Conservation (phyloP, 441 rosid genomes). For the Adansonia grandidieri region DNA sequence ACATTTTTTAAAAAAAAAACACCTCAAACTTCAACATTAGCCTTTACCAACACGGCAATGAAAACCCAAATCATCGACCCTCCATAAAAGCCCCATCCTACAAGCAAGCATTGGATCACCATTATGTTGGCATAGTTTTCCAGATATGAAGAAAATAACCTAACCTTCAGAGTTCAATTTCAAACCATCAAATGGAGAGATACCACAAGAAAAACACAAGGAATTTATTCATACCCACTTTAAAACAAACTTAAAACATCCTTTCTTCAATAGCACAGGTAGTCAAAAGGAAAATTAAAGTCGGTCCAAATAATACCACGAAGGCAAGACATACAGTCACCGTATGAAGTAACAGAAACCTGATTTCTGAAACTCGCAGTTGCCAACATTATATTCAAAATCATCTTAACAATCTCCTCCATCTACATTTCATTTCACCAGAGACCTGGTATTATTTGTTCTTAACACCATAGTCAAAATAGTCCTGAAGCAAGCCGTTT, state of each 20-base stretch:
- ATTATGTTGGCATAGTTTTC: no score
- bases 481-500: background rate
- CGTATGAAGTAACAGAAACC: slow-evolving; percentile 11
- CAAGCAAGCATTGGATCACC: no score
- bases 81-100: no score
- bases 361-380: background rate
- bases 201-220: background rate
- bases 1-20: no score
- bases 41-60: no score
- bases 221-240: background rate
- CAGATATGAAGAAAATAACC: background rate
- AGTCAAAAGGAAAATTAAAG: background rate
- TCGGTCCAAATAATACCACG: background rate
- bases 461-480: slow-evolving; percentile 20
- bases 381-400: background rate
- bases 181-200: background rate
- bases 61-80: no score
- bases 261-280: background rate
- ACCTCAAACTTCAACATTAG: no score
- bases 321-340: background rate
- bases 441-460: slow-evolving; percentile 29
- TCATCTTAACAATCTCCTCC: slow-evolving; percentile 17
- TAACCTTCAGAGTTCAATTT: background rate
- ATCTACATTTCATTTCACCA: slow-evolving; percentile 23
- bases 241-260: background rate